Evolutionary conservation across 2,329 filamentous ascomycete genomes (phyloP).

Genomic region (Aspergillus thermomutatus): DNA sequence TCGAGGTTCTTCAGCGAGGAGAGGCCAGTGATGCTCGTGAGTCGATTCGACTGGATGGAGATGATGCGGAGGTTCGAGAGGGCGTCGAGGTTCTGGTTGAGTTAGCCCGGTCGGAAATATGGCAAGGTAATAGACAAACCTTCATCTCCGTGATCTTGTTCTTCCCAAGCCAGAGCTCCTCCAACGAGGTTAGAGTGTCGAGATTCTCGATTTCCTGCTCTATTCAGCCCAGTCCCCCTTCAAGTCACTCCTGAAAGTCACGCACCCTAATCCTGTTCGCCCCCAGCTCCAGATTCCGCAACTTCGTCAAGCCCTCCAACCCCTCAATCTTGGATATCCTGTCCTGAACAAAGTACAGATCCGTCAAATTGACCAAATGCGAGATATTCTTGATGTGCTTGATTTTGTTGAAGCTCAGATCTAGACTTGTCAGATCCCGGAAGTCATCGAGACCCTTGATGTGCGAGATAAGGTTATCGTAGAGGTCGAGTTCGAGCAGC

Average conservation of each 20-base stretch:
- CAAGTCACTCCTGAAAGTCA: not conserved
- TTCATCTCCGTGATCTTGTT: conserved; percentile 89
- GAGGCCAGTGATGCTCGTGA: conserved; percentile 73
- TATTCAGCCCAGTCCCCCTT: conserved; percentile 4
- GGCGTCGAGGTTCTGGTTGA: conserved; percentile 58
- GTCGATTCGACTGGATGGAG: conserved; percentile 92
- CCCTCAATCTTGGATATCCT: conserved; percentile 87
- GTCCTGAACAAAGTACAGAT: conserved; percentile 92
- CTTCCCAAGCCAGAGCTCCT: conserved; percentile 91
- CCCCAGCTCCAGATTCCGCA: conserved; percentile 84
- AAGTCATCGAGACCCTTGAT: conserved; percentile 79
- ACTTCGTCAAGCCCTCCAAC: conserved; percentile 67
- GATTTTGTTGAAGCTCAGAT: conserved; percentile 98
- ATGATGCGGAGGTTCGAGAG: conserved; percentile 80
- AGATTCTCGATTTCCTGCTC: conserved; percentile 74
- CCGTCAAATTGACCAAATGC: conserved; percentile 72
- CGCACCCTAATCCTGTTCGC: conserved; percentile 78
- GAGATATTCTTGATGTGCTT: conserved; percentile 92
- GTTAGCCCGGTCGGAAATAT: conserved; percentile 3
- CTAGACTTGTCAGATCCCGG: conserved; percentile 70
- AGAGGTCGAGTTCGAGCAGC: conserved; percentile 83
- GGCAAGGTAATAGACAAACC: conserved; percentile 31
- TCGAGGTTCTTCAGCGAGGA: conserved; percentile 72
- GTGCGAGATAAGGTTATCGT: conserved; percentile 91
- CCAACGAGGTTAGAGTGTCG: conserved; percentile 70